phyloP scores from a whole-genome alignment of 345 rosid species.

The Arabis hirsuta region DNA sequence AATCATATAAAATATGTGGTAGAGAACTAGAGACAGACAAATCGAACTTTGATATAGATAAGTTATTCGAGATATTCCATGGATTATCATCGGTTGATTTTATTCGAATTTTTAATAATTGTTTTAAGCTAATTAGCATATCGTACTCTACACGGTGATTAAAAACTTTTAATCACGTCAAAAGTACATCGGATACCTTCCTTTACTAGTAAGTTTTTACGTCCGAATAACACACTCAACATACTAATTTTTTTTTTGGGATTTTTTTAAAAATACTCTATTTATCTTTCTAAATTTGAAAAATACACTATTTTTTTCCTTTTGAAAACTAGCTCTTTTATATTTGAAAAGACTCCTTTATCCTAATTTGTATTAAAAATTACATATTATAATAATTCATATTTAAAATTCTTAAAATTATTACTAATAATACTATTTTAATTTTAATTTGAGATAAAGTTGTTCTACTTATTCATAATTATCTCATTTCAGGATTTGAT shows the following conservation, averaged over 20 bases:
- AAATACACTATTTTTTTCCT: no score
- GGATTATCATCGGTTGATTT: slow-evolving; percentile 25
- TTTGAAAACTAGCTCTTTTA: no score
- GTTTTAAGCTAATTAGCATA: slow-evolving; percentile 21
- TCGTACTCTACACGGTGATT: slow-evolving; percentile 7
- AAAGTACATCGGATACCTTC: slow-evolving; percentile 24
- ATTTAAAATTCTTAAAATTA: no score
- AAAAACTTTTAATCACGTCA: slow-evolving; percentile 10
- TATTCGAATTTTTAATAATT: slow-evolving; percentile 13
- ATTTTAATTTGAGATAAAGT: no score
- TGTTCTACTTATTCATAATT: no score
- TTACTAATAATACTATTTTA: no score
- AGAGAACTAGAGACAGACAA: slow-evolving; percentile 1
- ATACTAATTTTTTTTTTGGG: background rate
- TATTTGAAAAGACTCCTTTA: no score
- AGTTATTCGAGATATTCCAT: slow-evolving; percentile 22
- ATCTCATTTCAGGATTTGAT: no score
- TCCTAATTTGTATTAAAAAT: no score
- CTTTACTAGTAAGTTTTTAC: slow-evolving; percentile 20
- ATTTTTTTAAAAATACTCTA: no score
- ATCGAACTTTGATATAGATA: slow-evolving; percentile 4
- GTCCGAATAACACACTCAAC: slow-evolving; percentile 30
- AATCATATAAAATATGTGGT: slow-evolving; percentile 17
- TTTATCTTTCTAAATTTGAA: no score
- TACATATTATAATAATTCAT: no score